Evolutionary conservation across 495 filamentous ascomycete genomes (phyloP), one percentile per base, ranked within the genome.

Genomic region (Neurospora sublineolata): DNA sequence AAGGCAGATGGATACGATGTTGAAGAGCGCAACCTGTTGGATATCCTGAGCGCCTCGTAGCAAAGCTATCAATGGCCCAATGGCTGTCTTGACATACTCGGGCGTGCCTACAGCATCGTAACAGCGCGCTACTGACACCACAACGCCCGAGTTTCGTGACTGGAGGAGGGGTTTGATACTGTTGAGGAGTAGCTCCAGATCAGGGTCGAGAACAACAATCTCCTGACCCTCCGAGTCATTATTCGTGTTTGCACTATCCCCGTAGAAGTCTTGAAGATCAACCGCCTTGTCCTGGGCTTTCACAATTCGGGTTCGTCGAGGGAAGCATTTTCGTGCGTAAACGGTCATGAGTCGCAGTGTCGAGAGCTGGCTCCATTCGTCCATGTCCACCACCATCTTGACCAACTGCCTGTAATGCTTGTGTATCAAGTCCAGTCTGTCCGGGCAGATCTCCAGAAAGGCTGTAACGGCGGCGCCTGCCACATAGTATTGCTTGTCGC

Each of bases 361-460:
- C 0, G 91, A 90, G 3, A 97, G 80, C 80, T 99, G 95, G 60
- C 93, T 90, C 95, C 95, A 99, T 80, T 99, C 95, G 80, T 99
- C 95, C 95, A 99, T 99, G 77, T 98, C 95, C 37, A 97, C 92
- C 37, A 98, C 82, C 84, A 97, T 97, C 79, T 89, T 92, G 46
- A 94, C 88, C 60, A 99, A 81, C 68, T 86, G 83, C 72, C 92
- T 87, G 77, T 97, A 99, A 77, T 94, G 91, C 76, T 92, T 89
- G 81, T 99, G 96, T 69, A 99, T 88, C 60, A 98, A 79, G 76
- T 94, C 93, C 68, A 96, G 87, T 73, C 91, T 84, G 16, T 94
- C 88, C 1, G 95, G 93, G 73, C 94, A 99, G 20, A 97, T 84
- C 71, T 97, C 93, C 79, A 95, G 80, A 74, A 93, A 97, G 3